Base-by-base conservation (phyloP, 1,284 basidiomycete species). In the Afroboletus lepidellus region DNA sequence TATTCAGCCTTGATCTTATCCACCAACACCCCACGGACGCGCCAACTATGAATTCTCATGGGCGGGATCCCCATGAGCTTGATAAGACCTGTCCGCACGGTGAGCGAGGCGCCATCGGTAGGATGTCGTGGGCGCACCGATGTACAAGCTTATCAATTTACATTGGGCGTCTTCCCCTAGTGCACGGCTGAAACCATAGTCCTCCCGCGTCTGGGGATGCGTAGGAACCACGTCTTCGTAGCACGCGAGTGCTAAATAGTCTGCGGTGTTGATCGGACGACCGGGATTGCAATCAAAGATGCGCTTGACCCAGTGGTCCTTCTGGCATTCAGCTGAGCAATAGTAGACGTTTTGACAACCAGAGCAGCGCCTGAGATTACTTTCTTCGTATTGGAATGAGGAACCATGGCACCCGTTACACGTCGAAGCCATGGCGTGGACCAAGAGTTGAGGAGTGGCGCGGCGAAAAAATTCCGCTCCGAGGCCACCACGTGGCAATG, bases 251-350 rank as follows among this genome's bases (percentile, higher is more conserved):
- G 41, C 41, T 7, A 50, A 20, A 18, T 50, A 30, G 15, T 50
- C 33, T 32, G 46, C 27, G 8, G 46, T 48, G 5, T 33, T 41
- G 46, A 48, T 20, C 24, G 30, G 23, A 18, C 39, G 47, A 8
- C 39, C 38, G 8, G 47, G 47, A 3, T 44, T 48, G 39, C 47
- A 48, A 15, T 32, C 29, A 30, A 44, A 48, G 33, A 44, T 44
- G 12, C 45, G 47, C 18, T 6, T 21, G 8, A 27, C 8, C 47
- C 47, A 44, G 29, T 34, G 23, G 8, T 21, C 8, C 23, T 34
- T 48, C 16, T 48, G 47, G 30, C 38, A 48, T 6, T 3, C 7
- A 8, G 16, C 33, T 0, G 47, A 48, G 20, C 47, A 48, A 16
- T 48, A 48, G 23, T 43, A 44, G 9, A 27, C 38, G 7, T 42